Evolutionary conservation across 73 alveolate genomes (phyloP).

Genomic region (Tetrahymena thermophila): DNA sequence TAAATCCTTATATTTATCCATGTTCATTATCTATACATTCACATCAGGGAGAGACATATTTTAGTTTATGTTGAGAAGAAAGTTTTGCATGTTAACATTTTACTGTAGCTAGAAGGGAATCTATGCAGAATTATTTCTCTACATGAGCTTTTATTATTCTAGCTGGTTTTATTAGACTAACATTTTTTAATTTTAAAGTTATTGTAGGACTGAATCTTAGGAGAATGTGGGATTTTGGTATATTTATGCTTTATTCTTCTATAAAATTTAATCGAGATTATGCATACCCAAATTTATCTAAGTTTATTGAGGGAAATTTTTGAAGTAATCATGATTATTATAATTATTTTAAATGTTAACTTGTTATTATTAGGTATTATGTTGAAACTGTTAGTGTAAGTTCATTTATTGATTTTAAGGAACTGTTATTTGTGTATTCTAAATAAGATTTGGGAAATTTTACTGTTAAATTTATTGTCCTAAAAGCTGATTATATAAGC

Average conservation of each 20-base stretch:
- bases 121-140: background rate
- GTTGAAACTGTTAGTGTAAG: background rate
- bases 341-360: too few relatives aligned
- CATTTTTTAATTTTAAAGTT: background rate
- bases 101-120: background rate
- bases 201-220: background rate
- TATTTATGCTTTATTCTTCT: too few relatives aligned
- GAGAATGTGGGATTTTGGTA: background rate
- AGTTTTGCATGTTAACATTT: background rate
- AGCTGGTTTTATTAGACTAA: background rate
- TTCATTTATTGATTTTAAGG: background rate
- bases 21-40: background rate
- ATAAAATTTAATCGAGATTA: background rate
- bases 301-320: background rate
- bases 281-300: background rate
- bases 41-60: background rate
- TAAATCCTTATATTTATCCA: background rate
- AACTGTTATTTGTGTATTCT: background rate
- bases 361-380: background rate
- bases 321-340: too few relatives aligned
- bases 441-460: background rate
- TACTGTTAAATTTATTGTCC: background rate
- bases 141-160: background rate
- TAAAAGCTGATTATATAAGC: background rate
- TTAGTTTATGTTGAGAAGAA: background rate